Evolutionary conservation across 2,329 filamentous ascomycete genomes (phyloP), one percentile per base, ranked within the genome.

Genomic region (Trichophaea hybrida): DNA sequence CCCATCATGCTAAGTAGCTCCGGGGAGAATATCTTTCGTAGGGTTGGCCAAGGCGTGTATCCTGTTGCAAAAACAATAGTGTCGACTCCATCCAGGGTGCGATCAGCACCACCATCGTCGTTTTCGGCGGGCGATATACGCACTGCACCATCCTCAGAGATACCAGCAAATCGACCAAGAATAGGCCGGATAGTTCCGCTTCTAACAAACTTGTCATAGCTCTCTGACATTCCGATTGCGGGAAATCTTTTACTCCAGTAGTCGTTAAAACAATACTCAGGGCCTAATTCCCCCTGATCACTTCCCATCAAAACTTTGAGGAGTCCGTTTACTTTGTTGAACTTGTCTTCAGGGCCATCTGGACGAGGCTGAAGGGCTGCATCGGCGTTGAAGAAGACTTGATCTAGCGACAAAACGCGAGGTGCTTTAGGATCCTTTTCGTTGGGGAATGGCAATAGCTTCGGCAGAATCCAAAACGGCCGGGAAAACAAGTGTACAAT

Each of bases 401-500:
- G 38, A 56, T 66, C 65, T 17, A 59, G 38, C 8, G 65, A 62
- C 7, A 66, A 37, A 34, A 66, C 48, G 37, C 34, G 4, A 37
- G 64, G 63, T 3, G 63, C 61, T 6, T 54, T 57, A 37, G 59
- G 35, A 53, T 65, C 60, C 4, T n/a, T 32, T 17, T 52, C 15
- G 10, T 59, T 59, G 0, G 58, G 12, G 38, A 59, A 48, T 12
- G 59, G 54, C n/a, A 65, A 44, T 46, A 58, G 52, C 17, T 59
- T 65, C 12, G 65, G 57, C 10, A 66, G 43, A 4, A 63, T 51
- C 65, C 65, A 66, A 40, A 60, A 60, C 5, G 64, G 64, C 1
- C 59, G 59, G 5, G 62, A 51, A 37, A 64, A 55, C 13, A 66
- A 34, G 38, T 66, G 65, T 24, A 65, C 12, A 13, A 66, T 57